Evolutionary conservation across 805 yeast species (phyloP).

Genomic region (Candida qinlingensis): DNA sequence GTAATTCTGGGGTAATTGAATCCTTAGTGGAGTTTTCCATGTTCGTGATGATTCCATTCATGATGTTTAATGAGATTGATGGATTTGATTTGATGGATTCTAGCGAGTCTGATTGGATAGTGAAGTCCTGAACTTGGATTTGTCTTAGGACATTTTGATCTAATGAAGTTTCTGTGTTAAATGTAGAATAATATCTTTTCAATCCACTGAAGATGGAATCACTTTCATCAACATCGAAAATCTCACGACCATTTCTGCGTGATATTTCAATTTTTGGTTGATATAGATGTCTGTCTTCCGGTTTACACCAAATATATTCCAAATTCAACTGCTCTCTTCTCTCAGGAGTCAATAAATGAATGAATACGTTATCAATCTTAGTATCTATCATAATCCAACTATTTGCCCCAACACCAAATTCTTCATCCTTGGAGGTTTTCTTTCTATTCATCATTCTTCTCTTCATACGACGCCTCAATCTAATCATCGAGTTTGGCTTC

Average conservation of each 20-base stretch:
- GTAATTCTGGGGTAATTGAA: neutral
- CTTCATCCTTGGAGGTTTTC: conserved; percentile 47
- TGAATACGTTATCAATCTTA: conserved; percentile 51
- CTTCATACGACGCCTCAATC: conserved; percentile 44
- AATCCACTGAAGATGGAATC: conserved; percentile 44
- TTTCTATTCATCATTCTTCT: conserved; percentile 48
- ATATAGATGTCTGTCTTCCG: conserved; percentile 29
- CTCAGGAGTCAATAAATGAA: conserved; percentile 69
- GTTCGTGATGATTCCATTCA: conserved; percentile 5
- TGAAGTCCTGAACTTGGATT: conserved; percentile 11
- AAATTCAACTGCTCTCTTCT: conserved; percentile 65
- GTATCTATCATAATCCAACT: conserved; percentile 84
- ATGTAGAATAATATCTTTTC: conserved; percentile 35
- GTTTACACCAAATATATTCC: conserved; percentile 55
- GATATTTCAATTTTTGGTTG: conserved; percentile 3
- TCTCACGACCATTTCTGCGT: conserved; percentile 5
- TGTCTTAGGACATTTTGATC: conserved; percentile 11
- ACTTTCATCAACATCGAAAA: conserved; percentile 10
- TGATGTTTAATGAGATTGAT: conserved; percentile 4
- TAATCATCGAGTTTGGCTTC: conserved; percentile 49
- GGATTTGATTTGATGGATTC: conserved; percentile 5
- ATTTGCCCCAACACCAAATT: conserved; percentile 52
- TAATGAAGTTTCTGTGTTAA: conserved; percentile 1
- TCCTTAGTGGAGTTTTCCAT: conserved; percentile 3
- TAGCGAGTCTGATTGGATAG: conserved; percentile 1